A percentile compares a stretch with the other conserved stretches of the same genome.
Evolutionary conservation across 208 protist species (phyloP).

Genomic region (Leptomonas pyrrhocoris): DNA sequence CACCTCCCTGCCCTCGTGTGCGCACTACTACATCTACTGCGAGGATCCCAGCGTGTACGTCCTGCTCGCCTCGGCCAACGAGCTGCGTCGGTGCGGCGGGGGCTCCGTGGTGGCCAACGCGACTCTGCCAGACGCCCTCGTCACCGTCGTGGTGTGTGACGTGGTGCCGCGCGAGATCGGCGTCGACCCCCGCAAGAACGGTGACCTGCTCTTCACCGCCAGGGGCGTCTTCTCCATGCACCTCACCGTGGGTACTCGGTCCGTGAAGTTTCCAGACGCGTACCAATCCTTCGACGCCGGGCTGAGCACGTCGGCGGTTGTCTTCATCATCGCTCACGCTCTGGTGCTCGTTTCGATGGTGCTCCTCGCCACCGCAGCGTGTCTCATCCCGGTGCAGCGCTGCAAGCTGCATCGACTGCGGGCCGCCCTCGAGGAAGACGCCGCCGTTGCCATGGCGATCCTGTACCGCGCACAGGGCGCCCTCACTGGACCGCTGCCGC

Average conservation of each 20-base stretch:
- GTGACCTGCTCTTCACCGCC: slow-evolving; percentile 6
- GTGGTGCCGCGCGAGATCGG: background rate
- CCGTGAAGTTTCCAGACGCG: background rate
- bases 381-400: slow-evolving; percentile 16
- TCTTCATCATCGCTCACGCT: background rate
- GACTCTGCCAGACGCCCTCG: background rate
- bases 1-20: background rate
- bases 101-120: background rate
- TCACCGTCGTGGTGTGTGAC: slow-evolving; percentile 5
- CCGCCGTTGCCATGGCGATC: slow-evolving; percentile 18
- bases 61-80: background rate
- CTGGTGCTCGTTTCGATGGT: slow-evolving; percentile 1
- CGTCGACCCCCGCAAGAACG: background rate
- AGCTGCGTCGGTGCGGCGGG: slow-evolving; percentile 1
- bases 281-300: background rate
- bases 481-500: background rate
- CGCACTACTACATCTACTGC: background rate
- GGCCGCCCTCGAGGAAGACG: slow-evolving; percentile 16
- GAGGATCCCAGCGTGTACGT: background rate
- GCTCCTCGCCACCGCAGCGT: background rate
- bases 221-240: slow-evolving; percentile 1
- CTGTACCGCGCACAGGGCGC: slow-evolving; percentile 21
- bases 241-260: background rate
- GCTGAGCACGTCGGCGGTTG: background rate
- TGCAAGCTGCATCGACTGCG: slow-evolving; percentile 17